Percentiles rank a stretch among this genome's conserved stretches.
Conservation (phyloP, 768 basidiomycete genomes). For the Scleroderma citrinum region DNA sequence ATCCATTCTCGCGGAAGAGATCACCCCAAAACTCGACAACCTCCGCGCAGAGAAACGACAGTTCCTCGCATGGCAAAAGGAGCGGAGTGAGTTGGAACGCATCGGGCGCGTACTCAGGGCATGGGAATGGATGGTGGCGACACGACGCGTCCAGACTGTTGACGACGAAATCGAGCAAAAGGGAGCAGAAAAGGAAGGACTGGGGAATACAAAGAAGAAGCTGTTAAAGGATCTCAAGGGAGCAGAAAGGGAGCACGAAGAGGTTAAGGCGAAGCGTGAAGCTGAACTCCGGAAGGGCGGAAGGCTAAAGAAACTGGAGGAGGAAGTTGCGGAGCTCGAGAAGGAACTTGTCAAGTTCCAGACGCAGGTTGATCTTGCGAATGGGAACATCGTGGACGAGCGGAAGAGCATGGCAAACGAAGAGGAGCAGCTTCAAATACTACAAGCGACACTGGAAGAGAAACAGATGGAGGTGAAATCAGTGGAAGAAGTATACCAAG, state of each 20-base stretch:
- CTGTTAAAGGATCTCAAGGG: constrained; percentile 48
- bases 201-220: constrained; percentile 44
- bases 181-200: constrained; percentile 41
- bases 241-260: constrained; percentile 60
- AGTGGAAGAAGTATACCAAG: constrained; percentile 48
- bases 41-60: constrained; percentile 85
- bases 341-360: constrained; percentile 75
- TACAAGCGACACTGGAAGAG: constrained; percentile 47
- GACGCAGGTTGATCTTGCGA: constrained; percentile 83
- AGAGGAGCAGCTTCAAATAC: constrained; percentile 55
- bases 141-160: constrained; percentile 47
- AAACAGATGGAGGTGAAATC: constrained; percentile 57
- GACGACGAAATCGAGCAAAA: constrained; percentile 49
- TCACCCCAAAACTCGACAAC: constrained; percentile 89
- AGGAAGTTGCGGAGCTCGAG: constrained; percentile 69
- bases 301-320: constrained; percentile 81
- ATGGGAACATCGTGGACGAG: constrained; percentile 73
- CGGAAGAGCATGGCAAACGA: constrained; percentile 49
- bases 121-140: constrained; percentile 76
- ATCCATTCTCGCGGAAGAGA: constrained; percentile 77
- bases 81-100: constrained; percentile 79
- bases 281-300: constrained; percentile 91
- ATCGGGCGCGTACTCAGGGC: constrained; percentile 78
- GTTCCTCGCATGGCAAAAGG: constrained; percentile 87
- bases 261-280: constrained; percentile 72